phyloP scores from a whole-genome alignment of 108 stramenopile genomes.

The Aurantiochytrium sp. region DNA sequence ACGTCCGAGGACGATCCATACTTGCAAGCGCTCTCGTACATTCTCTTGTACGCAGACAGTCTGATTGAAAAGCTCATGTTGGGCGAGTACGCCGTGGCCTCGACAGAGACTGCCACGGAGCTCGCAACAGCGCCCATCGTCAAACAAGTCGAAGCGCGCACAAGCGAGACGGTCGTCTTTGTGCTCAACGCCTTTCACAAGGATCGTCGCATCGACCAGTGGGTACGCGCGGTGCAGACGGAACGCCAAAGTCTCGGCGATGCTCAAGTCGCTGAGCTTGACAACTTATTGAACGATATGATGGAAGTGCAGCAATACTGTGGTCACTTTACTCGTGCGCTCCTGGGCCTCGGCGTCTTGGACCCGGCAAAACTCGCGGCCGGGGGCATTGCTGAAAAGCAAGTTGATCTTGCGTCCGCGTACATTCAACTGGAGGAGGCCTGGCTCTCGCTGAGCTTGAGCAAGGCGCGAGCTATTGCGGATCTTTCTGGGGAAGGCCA shows the following conservation, averaged over 20 bases:
- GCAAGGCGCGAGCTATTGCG: not conserved
- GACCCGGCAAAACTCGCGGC: not conserved
- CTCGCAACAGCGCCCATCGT: not conserved
- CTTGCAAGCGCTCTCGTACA: not conserved
- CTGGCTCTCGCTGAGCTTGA: not conserved
- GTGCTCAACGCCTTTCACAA: not conserved
- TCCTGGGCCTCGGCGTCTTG: not conserved
- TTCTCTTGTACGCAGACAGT: not conserved
- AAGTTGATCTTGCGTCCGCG: not conserved
- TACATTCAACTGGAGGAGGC: not conserved
- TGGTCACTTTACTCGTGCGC: not conserved
- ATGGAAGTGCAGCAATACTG: conserved; percentile 4
- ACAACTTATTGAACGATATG: not conserved
- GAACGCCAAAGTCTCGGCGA: not conserved
- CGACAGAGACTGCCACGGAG: not conserved
- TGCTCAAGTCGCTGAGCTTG: not conserved
- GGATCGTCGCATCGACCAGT: not conserved
- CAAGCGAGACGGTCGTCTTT: not conserved
- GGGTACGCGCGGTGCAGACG: not conserved
- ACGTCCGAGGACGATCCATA: not conserved
- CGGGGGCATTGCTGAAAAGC: not conserved
- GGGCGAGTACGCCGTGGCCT: conserved; percentile 8
- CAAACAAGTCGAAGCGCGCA: not conserved
- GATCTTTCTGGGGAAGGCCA: not conserved
- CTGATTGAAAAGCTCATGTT: not conserved